Percentiles rank a stretch among this genome's conserved stretches.
Evolutionary conservation across 768 basidiomycete species (phyloP).

Genomic region (Lepiota brunneoincarnata): DNA sequence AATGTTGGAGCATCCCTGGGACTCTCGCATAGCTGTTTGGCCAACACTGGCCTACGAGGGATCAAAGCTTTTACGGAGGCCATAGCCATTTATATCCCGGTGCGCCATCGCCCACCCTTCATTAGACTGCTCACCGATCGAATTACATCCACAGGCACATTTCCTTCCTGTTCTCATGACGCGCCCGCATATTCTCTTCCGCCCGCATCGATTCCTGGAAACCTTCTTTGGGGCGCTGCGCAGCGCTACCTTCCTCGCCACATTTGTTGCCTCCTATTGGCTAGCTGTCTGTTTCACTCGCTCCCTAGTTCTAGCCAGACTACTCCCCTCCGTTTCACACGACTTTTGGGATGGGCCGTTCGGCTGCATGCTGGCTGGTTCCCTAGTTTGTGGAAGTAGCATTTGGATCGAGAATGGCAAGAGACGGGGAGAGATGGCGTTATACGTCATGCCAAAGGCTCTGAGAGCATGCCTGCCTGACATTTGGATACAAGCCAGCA

Average conservation of each 20-base stretch:
- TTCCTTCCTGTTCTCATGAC: slow-evolving; percentile 64
- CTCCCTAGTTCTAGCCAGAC: slow-evolving; percentile 58
- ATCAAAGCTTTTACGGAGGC: slow-evolving; percentile 60
- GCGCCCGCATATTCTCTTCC: slow-evolving; percentile 50
- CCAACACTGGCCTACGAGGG: slow-evolving; percentile 55
- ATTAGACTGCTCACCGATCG: neutral
- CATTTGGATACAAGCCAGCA: slow-evolving; percentile 45
- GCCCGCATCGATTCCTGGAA: slow-evolving; percentile 36
- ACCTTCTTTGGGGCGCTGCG: slow-evolving; percentile 52
- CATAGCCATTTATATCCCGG: slow-evolving; percentile 67
- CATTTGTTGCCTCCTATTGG: slow-evolving; percentile 73
- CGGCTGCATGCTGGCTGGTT: slow-evolving; percentile 65
- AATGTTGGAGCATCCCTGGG: slow-evolving; percentile 44
- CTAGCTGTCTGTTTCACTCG: slow-evolving; percentile 67
- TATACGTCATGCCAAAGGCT: slow-evolving; percentile 76
- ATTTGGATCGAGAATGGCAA: slow-evolving; percentile 76
- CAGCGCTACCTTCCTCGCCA: slow-evolving; percentile 69
- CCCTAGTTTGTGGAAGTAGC: slow-evolving; percentile 68
- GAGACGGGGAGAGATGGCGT: slow-evolving; percentile 73
- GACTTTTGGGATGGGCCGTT: slow-evolving; percentile 79
- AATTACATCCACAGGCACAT: slow-evolving; percentile 50
- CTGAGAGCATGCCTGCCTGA: slow-evolving; percentile 61
- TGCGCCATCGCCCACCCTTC: slow-evolving; percentile 31
- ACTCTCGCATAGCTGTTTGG: slow-evolving; percentile 53
- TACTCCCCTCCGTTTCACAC: slow-evolving; percentile 68